Conservation (phyloP, 306 rosid species). For the Astragalus glycyphyllos region DNA sequence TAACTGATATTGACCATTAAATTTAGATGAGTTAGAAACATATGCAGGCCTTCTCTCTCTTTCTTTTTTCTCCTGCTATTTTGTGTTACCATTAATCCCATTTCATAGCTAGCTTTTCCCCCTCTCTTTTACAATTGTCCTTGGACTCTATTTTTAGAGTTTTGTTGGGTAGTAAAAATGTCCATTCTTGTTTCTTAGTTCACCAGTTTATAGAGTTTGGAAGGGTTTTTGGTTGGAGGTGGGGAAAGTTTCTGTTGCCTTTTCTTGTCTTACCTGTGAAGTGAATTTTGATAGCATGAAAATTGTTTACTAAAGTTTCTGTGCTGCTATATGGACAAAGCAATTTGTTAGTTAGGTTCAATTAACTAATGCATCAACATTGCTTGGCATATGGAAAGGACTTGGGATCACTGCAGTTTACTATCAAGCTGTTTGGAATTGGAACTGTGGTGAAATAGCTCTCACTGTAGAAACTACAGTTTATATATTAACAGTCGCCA, state of each 20-base stretch:
- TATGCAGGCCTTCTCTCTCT: conserved; percentile 60
- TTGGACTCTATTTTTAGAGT: conserved; percentile 51
- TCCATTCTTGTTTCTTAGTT: conserved; percentile 64
- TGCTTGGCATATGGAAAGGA: conserved; percentile 24
- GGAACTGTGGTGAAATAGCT: too few species aligned
- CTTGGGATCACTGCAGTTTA: neutral
- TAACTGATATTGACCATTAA: conserved; percentile 77
- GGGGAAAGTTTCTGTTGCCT: conserved; percentile 58
- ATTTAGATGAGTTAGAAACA: conserved; percentile 67
- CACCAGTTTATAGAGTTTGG: conserved; percentile 71
- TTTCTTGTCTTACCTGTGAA: conserved; percentile 77
- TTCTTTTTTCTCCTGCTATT: conserved; percentile 51
- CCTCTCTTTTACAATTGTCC: conserved; percentile 46
- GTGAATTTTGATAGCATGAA: conserved; percentile 93
- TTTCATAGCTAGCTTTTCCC: conserved; percentile 55
- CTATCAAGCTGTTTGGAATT: too few species aligned
- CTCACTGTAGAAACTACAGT: too few species aligned
- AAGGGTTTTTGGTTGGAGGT: conserved; percentile 68
- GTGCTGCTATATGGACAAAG: conserved; percentile 54
- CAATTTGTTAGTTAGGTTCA: conserved; percentile 44
- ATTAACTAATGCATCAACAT: conserved; percentile 32
- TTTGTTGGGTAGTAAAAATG: conserved; percentile 68
- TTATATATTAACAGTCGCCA: too few species aligned
- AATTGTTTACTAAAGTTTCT: conserved; percentile 64
- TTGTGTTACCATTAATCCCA: conserved; percentile 57